Base-by-base conservation (phyloP, 148 eudicot species). In the Suaeda aralocaspica region DNA sequence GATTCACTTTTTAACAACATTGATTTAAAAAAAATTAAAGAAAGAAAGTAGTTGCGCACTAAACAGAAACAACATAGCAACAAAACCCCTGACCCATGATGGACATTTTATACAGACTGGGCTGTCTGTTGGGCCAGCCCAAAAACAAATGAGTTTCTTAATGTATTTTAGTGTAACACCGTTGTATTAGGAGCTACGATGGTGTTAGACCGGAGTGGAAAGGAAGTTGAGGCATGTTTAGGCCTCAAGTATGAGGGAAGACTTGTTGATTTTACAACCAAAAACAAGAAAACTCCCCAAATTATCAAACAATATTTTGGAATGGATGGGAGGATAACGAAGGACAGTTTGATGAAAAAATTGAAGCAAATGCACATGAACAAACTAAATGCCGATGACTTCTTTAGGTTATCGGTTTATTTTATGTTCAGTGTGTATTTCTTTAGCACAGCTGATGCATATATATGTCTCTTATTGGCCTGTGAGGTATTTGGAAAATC, bases 341-440 rank as follows among this genome's bases (percentile, higher is more conserved):
- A 48, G 36, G 55, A 66, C 14, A 24, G 28, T 1, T 28, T 66
- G 10, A 4, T 26, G 69, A 14, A 66, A 11, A 66, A 48, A 30
- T 48, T 66, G 33, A 65, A 29, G 11, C 9, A 46, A 10, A 66
- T 66, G 69, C 22, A 66, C 3, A 39, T 66, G 24, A 41, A 46
- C 24, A 46, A 28, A 16, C 5, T 29, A 4, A 66, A 46, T 10
- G 21, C 56, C 2, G 57, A 46, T 66, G 69, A 66, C 69, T 66
- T 66, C 25, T 66, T 65, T 29, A 28, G 56, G 55, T 19, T 66
- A 1, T 66, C 69, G 2, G 69, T 66, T 16, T 29, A 45, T 52
- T 46, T 14, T 19, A 66, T 66, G 56, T 66, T 66, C 6, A 66
- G 50, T 11, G 53, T 66, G 36, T 66, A 25, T 16, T 66, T 66